phyloP scores from a whole-genome alignment of 179 eudicot genomes.

The Heliamphora pulchella region DNA sequence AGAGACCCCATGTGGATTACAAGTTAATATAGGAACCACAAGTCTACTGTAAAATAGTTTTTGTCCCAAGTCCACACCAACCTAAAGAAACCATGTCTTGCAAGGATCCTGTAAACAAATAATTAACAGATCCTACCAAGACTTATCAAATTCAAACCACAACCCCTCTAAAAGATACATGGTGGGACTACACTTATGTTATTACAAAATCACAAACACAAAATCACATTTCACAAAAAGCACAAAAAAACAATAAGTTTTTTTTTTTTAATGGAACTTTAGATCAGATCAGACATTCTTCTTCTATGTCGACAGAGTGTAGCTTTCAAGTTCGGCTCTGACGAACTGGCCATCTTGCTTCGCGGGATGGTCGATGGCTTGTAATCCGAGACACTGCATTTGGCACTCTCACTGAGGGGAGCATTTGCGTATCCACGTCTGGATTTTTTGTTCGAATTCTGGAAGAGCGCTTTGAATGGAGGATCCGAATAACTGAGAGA shows the following conservation, averaged over 20 bases:
- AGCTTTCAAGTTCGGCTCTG: conserved; percentile 36
- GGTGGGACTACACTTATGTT: neutral
- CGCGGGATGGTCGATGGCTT: conserved; percentile 25
- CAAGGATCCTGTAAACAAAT: conserved; percentile 14
- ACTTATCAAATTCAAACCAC: conserved; percentile 3
- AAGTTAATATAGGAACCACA: too few species aligned
- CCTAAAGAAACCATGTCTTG: neutral
- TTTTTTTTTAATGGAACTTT: conserved; percentile 11
- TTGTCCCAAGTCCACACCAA: neutral
- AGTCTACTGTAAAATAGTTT: too few species aligned
- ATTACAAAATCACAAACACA: neutral
- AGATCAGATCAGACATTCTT: conserved; percentile 47
- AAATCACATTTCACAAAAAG: neutral
- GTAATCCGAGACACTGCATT: conserved; percentile 24
- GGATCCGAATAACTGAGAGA: conserved; percentile 48
- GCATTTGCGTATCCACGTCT: conserved; percentile 22
- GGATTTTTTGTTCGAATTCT: conserved; percentile 27
- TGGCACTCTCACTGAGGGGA: conserved; percentile 30
- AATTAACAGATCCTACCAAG: conserved; percentile 7
- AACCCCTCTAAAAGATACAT: neutral
- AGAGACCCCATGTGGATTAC: too few species aligned
- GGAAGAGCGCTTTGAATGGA: conserved; percentile 39
- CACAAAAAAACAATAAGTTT: neutral
- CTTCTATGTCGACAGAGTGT: conserved; percentile 44
- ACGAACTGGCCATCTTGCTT: conserved; percentile 29